Conservation (phyloP, 352 stramenopile genomes). For the Globisporangium acanthophoron region DNA sequence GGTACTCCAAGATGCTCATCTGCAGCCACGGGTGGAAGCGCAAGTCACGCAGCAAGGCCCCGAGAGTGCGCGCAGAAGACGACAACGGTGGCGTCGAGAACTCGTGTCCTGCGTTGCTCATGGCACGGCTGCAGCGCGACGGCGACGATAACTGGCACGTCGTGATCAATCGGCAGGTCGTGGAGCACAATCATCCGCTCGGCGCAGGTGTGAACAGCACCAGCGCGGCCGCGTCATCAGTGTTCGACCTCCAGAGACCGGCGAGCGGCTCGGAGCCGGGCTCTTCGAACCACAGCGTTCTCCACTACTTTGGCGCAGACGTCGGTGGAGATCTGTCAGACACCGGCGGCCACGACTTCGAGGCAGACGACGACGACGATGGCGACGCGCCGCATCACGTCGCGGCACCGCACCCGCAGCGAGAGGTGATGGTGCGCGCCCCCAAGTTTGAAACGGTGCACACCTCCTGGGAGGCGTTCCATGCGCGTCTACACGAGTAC, state of each 20-base stretch:
- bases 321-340: neutral
- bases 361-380: neutral
- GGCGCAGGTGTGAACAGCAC: neutral
- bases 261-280: neutral
- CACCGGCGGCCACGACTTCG: neutral
- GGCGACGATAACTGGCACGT: constrained; percentile 57
- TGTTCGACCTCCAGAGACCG: neutral
- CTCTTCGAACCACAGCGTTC: neutral
- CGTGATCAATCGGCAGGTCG: constrained; percentile 61
- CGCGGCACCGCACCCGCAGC: neutral
- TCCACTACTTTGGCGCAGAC: constrained; percentile 1
- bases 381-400: neutral
- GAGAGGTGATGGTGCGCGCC: constrained; percentile 57
- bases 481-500: constrained; percentile 49
- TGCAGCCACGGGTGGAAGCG: constrained; percentile 74
- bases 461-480: constrained; percentile 67
- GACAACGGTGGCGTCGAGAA: constrained; percentile 2
- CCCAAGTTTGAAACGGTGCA: constrained; percentile 47
- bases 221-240: neutral
- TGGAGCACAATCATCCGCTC: constrained; percentile 55
- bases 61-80: constrained; percentile 2
- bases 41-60: constrained; percentile 40
- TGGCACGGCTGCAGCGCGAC: constrained; percentile 62
- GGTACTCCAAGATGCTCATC: constrained; percentile 77
- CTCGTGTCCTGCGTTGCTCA: constrained; percentile 60